Evolutionary conservation across 495 filamentous ascomycete genomes (phyloP).

Genomic region (Podospora pseudopauciseta): DNA sequence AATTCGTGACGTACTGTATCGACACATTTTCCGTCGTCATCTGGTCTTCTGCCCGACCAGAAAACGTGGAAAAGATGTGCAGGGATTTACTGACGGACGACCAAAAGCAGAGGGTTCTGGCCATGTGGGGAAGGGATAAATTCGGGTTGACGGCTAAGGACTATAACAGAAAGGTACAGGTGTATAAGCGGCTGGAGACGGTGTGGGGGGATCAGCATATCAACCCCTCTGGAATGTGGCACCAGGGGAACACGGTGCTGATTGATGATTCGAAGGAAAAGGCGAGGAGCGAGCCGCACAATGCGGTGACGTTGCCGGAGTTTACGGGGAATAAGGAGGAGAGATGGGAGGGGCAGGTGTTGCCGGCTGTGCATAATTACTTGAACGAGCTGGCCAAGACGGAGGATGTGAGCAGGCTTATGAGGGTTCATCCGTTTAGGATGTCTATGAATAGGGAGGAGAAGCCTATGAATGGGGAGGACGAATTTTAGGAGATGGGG

Average conservation of each 20-base stretch:
- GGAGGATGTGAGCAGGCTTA: constrained; percentile 47
- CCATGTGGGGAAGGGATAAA: constrained; percentile 75
- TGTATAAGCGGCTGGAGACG: constrained; percentile 76
- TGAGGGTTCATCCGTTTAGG: constrained; percentile 36
- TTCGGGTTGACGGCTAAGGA: constrained; percentile 62
- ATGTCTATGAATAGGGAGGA: not conserved
- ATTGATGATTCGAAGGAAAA: constrained; percentile 87
- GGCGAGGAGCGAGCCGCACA: constrained; percentile 76
- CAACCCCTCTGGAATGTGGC: constrained; percentile 53
- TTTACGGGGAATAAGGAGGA: constrained; percentile 48
- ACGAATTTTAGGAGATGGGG: too few species aligned
- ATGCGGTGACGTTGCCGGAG: constrained; percentile 75
- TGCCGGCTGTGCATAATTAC: constrained; percentile 49
- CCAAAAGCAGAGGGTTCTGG: constrained; percentile 52
- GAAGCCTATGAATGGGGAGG: not conserved
- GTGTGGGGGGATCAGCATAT: constrained; percentile 60
- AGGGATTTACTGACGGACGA: constrained; percentile 44
- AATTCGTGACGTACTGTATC: constrained; percentile 67
- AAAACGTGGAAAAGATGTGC: constrained; percentile 65
- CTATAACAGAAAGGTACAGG: constrained; percentile 68
- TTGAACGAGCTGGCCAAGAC: constrained; percentile 42
- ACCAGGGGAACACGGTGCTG: constrained; percentile 82
- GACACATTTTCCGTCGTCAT: constrained; percentile 72
- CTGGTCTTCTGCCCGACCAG: constrained; percentile 79
- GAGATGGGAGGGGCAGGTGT: constrained; percentile 23